A percentile compares a stretch with the other conserved stretches of the same genome.
Evolutionary conservation across 306 rosid genomes (phyloP).

Genomic region (Coriaria nepalensis): DNA sequence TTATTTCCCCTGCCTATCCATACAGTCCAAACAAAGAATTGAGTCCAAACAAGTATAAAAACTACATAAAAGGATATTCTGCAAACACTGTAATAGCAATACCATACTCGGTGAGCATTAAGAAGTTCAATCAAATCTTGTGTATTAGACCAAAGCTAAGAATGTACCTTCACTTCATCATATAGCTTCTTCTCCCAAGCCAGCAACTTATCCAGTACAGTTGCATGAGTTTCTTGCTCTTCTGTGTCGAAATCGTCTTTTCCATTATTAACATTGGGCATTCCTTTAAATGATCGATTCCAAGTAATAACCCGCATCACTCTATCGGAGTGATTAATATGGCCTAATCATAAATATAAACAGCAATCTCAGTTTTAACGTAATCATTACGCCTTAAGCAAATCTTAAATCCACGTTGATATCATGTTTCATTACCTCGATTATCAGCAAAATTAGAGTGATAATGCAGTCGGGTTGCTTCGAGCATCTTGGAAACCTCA

Average conservation of each 20-base stretch:
- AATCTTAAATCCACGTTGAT: neutral
- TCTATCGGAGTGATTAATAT: conserved; percentile 87
- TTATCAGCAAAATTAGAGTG: conserved; percentile 97
- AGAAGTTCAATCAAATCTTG: too few species aligned
- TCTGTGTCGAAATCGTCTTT: conserved; percentile 68
- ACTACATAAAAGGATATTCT: conserved; percentile 2
- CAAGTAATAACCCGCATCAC: conserved; percentile 89
- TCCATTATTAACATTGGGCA: conserved; percentile 36
- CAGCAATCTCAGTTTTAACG: neutral
- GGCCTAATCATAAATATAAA: conserved; percentile 35
- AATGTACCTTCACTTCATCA: conserved; percentile 81
- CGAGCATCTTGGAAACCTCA: conserved; percentile 91
- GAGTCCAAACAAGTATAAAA: conserved; percentile 4
- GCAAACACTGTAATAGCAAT: neutral
- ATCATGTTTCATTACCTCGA: conserved; percentile 37
- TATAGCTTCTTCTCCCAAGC: conserved; percentile 98
- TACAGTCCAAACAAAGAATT: neutral
- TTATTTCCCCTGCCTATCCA: conserved; percentile 83
- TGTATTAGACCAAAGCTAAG: too few species aligned
- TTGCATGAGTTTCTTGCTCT: conserved; percentile 85
- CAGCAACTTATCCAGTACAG: conserved; percentile 81
- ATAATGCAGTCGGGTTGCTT: conserved; percentile 79
- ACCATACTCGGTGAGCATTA: too few species aligned
- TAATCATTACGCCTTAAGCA: neutral
- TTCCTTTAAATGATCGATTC: conserved; percentile 75